phyloP scores from a whole-genome alignment of 148 eudicot genomes.

The Salicornia ramosissima region DNA sequence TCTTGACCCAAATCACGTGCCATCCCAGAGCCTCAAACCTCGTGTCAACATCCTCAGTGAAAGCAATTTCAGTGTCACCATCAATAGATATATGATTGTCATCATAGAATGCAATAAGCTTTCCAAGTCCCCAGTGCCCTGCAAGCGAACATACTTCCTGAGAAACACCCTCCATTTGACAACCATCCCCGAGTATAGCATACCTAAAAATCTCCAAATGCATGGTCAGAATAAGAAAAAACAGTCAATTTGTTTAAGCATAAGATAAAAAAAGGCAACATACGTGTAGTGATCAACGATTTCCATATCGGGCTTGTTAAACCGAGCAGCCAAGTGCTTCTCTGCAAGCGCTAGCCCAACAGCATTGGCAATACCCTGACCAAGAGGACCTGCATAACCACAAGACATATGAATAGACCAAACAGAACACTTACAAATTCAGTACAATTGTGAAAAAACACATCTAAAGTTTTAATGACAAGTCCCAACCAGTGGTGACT shows the following conservation, averaged over 20 bases:
- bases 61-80: slow-evolving; percentile 95
- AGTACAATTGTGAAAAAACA: neutral
- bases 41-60: slow-evolving; percentile 80
- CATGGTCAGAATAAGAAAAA: slow-evolving; percentile 9
- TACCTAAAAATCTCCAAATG: slow-evolving; percentile 40
- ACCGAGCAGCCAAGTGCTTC: slow-evolving; percentile 98
- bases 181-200: slow-evolving; percentile 80
- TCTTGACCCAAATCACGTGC: slow-evolving; percentile 99
- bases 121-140: slow-evolving; percentile 98
- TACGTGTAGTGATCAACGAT: slow-evolving; percentile 99
- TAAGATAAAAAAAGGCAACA: slow-evolving; percentile 2
- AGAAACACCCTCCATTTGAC: slow-evolving; percentile 96
- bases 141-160: slow-evolving; percentile 98
- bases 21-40: slow-evolving; percentile 97
- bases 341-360: slow-evolving; percentile 97
- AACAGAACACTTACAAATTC: neutral
- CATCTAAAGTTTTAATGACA: slow-evolving; percentile 6
- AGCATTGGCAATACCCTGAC: slow-evolving; percentile 97
- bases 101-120: slow-evolving; percentile 95
- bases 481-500: slow-evolving; percentile 82
- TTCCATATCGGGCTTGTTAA: slow-evolving; percentile 82
- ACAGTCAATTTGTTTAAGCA: neutral
- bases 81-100: slow-evolving; percentile 99
- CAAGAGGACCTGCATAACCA: slow-evolving; percentile 79
- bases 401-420: neutral